These are phyloP conservation scores for Globisporangium alternatum DNA, from an alignment of 352 stramenopile species.

Conservation along the genomic window DNA sequence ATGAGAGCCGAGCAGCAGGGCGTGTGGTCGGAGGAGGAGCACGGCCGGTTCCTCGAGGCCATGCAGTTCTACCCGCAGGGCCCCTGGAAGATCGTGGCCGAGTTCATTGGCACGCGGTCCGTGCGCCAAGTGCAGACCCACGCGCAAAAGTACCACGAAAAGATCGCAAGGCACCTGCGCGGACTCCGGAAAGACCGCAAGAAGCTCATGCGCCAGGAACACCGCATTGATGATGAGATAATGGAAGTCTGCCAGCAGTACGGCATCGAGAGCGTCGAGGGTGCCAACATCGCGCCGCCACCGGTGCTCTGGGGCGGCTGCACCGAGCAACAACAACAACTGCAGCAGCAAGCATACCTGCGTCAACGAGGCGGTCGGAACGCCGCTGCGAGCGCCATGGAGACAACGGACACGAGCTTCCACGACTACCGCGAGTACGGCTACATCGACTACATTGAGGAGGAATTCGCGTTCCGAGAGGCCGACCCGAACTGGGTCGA, in stretches of 20 bases:
- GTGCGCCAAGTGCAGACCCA: no score
- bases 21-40: not conserved
- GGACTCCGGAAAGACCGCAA: not conserved
- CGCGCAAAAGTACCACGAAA: no score
- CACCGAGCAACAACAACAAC: not conserved
- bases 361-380: not conserved
- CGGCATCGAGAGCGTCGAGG: not conserved
- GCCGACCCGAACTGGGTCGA: not conserved
- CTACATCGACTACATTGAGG: constrained; percentile 7
- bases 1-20: not conserved
- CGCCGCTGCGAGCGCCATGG: not conserved
- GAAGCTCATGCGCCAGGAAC: not conserved
- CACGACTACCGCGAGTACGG: constrained; percentile 2
- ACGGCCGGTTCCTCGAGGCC: not conserved
- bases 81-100: not conserved
- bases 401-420: not conserved
- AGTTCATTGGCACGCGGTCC: not conserved
- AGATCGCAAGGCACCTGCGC: no score
- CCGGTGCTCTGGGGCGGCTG: not conserved
- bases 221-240: not conserved
- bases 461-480: constrained; percentile 4
- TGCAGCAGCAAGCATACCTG: not conserved
- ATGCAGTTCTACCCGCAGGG: constrained; percentile 1
- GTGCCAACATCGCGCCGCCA: not conserved
- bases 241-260: constrained; percentile 2